Percentiles rank a stretch among this genome's conserved stretches.
Conservation (phyloP, 345 rosid species). For the Camelina laxa region DNA sequence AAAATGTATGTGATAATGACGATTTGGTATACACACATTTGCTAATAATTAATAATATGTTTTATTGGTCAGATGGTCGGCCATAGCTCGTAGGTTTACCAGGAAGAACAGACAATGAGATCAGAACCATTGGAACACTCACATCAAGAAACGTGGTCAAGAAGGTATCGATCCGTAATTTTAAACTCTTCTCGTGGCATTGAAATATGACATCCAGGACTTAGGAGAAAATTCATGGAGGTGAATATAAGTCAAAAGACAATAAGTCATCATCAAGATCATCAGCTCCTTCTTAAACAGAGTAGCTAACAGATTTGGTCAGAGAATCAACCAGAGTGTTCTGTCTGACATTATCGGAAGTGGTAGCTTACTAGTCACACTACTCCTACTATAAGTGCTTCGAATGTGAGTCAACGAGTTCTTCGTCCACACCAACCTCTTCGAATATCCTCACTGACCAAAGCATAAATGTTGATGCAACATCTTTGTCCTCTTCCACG, state of each 20-base stretch:
- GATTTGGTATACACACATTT: conserved; percentile 3
- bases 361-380: conserved; percentile 25
- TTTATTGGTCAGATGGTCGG: conserved; percentile 58
- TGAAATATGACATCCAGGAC: too few species aligned
- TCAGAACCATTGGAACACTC: conserved; percentile 67
- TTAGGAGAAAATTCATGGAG: conserved; percentile 18
- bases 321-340: conserved; percentile 38
- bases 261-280: background rate
- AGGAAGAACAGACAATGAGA: conserved; percentile 61
- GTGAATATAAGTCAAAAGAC: conserved; percentile 8
- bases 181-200: too few species aligned
- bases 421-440: conserved; percentile 28
- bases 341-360: conserved; percentile 41
- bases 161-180: conserved; percentile 56
- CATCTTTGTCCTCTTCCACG: conserved; percentile 36
- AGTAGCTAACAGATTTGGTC: conserved; percentile 44
- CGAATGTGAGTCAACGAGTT: conserved; percentile 32
- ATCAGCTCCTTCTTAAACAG: conserved; percentile 43
- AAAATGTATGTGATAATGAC: background rate
- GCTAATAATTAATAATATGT: conserved; percentile 3
- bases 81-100: conserved; percentile 58
- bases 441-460: conserved; percentile 1
- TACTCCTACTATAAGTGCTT: conserved; percentile 22
- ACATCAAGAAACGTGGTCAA: conserved; percentile 53
- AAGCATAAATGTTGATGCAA: conserved; percentile 13